Evolutionary conservation across 768 basidiomycete species (phyloP), one percentile per base, ranked within the genome.

Genomic region (Suillus lakei): DNA sequence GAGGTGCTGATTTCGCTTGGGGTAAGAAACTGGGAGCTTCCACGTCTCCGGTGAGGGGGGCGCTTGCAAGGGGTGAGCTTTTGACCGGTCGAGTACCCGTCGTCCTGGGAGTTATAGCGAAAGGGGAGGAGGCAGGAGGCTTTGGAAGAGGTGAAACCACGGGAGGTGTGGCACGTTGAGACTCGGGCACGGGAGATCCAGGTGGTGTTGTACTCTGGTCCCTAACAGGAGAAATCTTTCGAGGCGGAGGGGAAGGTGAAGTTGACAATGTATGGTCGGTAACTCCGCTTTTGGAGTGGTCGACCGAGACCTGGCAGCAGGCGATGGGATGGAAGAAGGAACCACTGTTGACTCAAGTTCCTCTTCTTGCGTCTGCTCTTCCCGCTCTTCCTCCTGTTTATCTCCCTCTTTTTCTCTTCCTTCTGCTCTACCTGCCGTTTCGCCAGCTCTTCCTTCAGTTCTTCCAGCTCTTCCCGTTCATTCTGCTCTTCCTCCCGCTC

Each of bases 11-110:
- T 64, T 70, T 71, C 26, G 50, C 64, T 32, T 55, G 66, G 23
- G 60, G 70, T 38, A 53, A 28, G n/a, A 63, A 69, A 38, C 55
- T 66, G 13, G 53, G 67, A 41, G 68, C 61, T 41, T 77, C 75
- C 21, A 76, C 76, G 10, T 85, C 85, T 18, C 84, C 84, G 26
- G 81, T 85, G 63, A 79, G 79, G 61, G 87, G 79, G 6, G 82
- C 80, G 64, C 76, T 86, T 5, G 92, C 88, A 58, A 93, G 79
- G 2, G 92, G 92, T 4, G 92, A 93, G 68, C 92, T 93, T n/a
- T 90, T 86, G 4, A 82, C 76, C 0, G 91, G 91, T 8, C 88
- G 85, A 9, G 67, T 75, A 23, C 90, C 84, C 55, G 84, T 87
- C 56, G 84, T 87, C 44, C 90, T 82, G 23, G 87, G 86, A 21